A percentile compares a stretch with the other conserved stretches of the same genome.
These are phyloP conservation scores for Thelephora aurantiotincta DNA, from an alignment of 768 basidiomycete species.

Conservation along the genomic window DNA sequence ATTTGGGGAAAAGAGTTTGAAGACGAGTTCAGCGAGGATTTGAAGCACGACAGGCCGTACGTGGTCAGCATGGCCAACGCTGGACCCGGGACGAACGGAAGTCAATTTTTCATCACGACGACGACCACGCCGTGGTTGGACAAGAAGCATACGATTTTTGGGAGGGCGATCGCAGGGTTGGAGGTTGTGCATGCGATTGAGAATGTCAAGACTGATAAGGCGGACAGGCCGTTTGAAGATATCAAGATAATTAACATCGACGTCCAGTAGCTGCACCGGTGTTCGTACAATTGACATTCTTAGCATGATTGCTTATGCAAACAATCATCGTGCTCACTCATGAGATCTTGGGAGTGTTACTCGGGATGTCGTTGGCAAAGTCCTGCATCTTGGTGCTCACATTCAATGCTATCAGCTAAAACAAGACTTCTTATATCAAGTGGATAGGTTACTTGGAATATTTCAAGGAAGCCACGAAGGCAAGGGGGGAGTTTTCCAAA, in stretches of 20 bases:
- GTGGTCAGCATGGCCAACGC: slow-evolving; percentile 94
- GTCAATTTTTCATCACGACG: slow-evolving; percentile 97
- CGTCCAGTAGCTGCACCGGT: slow-evolving; percentile 58
- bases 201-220: slow-evolving; percentile 73
- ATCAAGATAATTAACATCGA: slow-evolving; percentile 80
- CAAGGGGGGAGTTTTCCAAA: slow-evolving; percentile 42
- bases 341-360: too few relatives aligned
- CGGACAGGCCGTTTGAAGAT: slow-evolving; percentile 85
- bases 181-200: slow-evolving; percentile 90
- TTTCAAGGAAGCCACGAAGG: too few relatives aligned
- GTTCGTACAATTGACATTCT: too few relatives aligned
- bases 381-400: too few relatives aligned
- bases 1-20: slow-evolving; percentile 89
- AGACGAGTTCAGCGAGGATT: slow-evolving; percentile 82
- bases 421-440: too few relatives aligned
- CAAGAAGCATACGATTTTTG: slow-evolving; percentile 87
- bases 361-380: too few relatives aligned
- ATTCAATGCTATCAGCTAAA: too few relatives aligned
- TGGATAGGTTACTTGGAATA: too few relatives aligned
- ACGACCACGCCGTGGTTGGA: slow-evolving; percentile 90
- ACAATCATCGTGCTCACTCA: too few relatives aligned
- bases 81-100: slow-evolving; percentile 82
- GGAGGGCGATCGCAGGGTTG: slow-evolving; percentile 72
- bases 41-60: slow-evolving; percentile 90
- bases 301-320: too few relatives aligned